Evolutionary conservation across 768 basidiomycete species (phyloP).

Genomic region (Pleurotus djamor): DNA sequence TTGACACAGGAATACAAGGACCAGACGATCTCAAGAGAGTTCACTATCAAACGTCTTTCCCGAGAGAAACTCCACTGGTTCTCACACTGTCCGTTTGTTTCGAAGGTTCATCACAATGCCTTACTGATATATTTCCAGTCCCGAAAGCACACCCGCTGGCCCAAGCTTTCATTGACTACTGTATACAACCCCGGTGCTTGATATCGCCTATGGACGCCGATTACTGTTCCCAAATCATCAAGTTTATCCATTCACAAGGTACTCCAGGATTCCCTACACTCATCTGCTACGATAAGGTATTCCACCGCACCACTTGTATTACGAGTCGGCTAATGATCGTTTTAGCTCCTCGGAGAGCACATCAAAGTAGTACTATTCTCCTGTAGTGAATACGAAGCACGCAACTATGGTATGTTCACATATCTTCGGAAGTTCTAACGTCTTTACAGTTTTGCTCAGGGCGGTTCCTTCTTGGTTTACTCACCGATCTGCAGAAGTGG

Average conservation of each 20-base stretch:
- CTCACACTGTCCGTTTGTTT: constrained; percentile 44
- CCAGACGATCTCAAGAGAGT: constrained; percentile 67
- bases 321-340: constrained; percentile 1
- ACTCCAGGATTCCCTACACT: constrained; percentile 88
- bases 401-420: constrained; percentile 75
- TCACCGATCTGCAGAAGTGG: constrained; percentile 82
- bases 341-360: constrained; percentile 80
- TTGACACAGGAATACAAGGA: constrained; percentile 74
- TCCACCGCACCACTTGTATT: constrained; percentile 9
- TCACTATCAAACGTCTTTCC: constrained; percentile 73
- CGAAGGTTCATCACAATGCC: background rate
- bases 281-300: constrained; percentile 79
- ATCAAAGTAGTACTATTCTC: constrained; percentile 85
- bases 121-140: constrained; percentile 23
- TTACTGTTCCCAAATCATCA: constrained; percentile 89
- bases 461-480: constrained; percentile 80
- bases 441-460: constrained; percentile 39
- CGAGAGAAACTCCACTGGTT: constrained; percentile 88
- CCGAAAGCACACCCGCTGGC: constrained; percentile 50
- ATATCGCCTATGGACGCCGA: constrained; percentile 98
- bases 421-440: background rate
- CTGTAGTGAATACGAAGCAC: constrained; percentile 94
- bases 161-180: constrained; percentile 78
- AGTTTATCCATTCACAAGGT: constrained; percentile 83
- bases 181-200: constrained; percentile 88